Percentiles rank a stretch among this genome's conserved stretches.
Conservation (phyloP, 345 rosid species). For the Eutrema japonicum region DNA sequence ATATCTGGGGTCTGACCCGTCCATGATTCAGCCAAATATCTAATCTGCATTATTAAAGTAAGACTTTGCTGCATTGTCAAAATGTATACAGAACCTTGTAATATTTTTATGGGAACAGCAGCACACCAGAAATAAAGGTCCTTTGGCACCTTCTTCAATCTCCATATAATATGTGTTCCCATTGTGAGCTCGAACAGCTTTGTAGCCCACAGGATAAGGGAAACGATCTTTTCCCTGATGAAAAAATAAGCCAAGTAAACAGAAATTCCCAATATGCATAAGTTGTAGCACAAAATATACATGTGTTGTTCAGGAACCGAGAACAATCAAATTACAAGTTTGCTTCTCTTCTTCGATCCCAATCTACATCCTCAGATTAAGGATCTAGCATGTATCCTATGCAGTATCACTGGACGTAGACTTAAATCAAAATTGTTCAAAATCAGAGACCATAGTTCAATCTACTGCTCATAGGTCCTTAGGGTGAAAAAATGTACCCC, state of each 20-base stretch:
- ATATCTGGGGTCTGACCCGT: conserved; percentile 83
- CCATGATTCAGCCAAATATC: conserved; percentile 60
- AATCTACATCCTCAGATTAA: conserved; percentile 4
- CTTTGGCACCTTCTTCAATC: conserved; percentile 77
- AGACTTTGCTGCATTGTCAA: conserved; percentile 9
- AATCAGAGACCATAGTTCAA: conserved; percentile 22
- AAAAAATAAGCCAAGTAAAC: conserved; percentile 6
- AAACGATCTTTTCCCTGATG: conserved; percentile 85
- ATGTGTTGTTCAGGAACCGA: neutral
- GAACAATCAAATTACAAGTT: conserved; percentile 7
- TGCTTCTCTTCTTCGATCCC: neutral
- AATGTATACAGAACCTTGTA: conserved; percentile 15
- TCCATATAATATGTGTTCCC: conserved; percentile 67
- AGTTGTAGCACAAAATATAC: conserved; percentile 1
- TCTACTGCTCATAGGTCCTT: neutral
- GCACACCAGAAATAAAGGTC: conserved; percentile 76
- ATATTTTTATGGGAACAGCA: conserved; percentile 10
- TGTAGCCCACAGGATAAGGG: conserved; percentile 92
- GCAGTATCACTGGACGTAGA: neutral
- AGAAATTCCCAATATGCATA: neutral
- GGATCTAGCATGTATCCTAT: neutral
- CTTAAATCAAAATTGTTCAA: conserved; percentile 3
- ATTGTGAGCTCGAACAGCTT: conserved; percentile 64
- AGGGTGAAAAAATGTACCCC: neutral
- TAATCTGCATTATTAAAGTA: conserved; percentile 57